A percentile compares a stretch with the other conserved stretches of the same genome.
Conservation (phyloP, 1,284 basidiomycete species). For the Fomitopsis betulina region DNA sequence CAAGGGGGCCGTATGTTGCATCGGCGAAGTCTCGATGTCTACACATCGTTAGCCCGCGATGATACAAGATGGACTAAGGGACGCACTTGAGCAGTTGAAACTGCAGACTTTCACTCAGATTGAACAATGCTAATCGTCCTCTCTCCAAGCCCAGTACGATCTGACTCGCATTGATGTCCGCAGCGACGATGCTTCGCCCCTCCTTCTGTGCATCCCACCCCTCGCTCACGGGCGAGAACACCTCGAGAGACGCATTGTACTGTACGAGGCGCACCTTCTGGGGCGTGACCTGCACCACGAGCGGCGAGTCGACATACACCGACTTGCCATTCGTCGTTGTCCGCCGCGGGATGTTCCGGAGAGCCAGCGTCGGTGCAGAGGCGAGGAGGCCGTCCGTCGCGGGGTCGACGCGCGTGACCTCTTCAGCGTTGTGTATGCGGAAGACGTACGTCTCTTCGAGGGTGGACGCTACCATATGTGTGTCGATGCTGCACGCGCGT, state of each 20-base stretch:
- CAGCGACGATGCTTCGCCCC: conserved; percentile 57
- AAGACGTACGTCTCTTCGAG: conserved; percentile 49
- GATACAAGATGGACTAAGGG: neutral
- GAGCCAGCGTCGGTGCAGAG: conserved; percentile 57
- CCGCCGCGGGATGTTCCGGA: conserved; percentile 50
- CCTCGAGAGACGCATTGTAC: conserved; percentile 36
- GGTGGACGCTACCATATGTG: conserved; percentile 57
- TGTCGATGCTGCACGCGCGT: conserved; percentile 35
- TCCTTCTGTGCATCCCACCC: conserved; percentile 31
- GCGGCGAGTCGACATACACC: conserved; percentile 46
- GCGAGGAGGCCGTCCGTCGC: conserved; percentile 40
- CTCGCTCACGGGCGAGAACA: conserved; percentile 30
- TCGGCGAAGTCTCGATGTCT: conserved; percentile 22
- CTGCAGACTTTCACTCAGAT: conserved; percentile 36
- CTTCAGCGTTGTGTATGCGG: conserved; percentile 37
- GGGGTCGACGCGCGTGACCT: conserved; percentile 35
- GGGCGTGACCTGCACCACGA: conserved; percentile 71
- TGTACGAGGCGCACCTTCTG: conserved; percentile 50
- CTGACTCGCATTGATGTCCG: conserved; percentile 59
- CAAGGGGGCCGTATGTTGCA: conserved; percentile 19
- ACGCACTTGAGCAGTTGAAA: conserved; percentile 36
- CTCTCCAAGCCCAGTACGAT: conserved; percentile 62
- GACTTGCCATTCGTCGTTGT: conserved; percentile 22
- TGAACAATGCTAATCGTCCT: conserved; percentile 52
- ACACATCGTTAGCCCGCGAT: neutral